phyloP scores from a whole-genome alignment of 768 basidiomycete genomes.

The Pholiota conissans region DNA sequence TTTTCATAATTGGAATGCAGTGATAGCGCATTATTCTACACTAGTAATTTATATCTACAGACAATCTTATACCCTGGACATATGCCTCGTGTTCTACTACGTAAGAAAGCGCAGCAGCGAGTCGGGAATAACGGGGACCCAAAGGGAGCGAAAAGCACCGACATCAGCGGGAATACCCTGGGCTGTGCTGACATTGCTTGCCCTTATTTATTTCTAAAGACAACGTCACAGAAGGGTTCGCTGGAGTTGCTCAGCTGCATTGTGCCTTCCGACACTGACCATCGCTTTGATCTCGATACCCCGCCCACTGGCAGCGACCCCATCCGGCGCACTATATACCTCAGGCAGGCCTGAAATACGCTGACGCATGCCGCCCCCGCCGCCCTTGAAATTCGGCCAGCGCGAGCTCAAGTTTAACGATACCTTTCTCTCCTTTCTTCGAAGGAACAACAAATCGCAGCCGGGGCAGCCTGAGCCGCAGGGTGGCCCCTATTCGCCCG shows the following conservation, averaged over 20 bases:
- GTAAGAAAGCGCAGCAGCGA: too few relatives aligned
- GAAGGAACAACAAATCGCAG: constrained; percentile 21
- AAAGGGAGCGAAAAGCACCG: too few relatives aligned
- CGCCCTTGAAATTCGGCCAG: constrained; percentile 26
- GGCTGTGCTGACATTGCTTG: not conserved
- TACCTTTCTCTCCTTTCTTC: constrained; percentile 27
- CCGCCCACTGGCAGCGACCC: not conserved
- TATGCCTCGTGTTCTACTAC: not conserved
- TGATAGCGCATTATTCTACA: not conserved
- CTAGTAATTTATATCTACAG: not conserved
- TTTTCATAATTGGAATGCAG: not conserved
- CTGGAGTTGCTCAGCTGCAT: too few relatives aligned
- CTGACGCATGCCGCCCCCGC: constrained; percentile 14
- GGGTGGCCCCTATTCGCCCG: constrained; percentile 15
- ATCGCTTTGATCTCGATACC: not conserved
- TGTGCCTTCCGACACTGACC: not conserved
- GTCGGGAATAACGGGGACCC: too few relatives aligned
- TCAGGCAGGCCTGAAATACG: not conserved
- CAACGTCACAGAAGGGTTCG: not conserved
- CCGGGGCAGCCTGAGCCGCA: constrained; percentile 19
- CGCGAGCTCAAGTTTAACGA: constrained; percentile 24
- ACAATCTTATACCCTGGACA: not conserved
- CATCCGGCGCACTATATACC: not conserved
- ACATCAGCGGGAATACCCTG: not conserved
- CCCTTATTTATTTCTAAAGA: not conserved